Conservation (phyloP, 2,329 filamentous ascomycete genomes). For the Tolypocladium tundrense region DNA sequence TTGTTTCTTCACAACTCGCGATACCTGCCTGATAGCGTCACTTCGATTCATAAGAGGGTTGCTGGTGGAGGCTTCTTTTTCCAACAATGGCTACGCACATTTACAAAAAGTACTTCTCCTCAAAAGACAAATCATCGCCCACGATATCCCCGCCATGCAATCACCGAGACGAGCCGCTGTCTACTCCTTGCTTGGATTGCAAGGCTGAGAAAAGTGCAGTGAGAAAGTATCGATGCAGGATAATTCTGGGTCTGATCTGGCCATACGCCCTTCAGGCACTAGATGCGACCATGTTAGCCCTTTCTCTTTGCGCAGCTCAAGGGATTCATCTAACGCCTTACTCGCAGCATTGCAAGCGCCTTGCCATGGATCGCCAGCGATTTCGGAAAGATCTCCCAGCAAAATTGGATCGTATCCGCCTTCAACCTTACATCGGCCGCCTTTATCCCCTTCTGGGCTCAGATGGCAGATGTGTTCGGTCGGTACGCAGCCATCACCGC, state of each 20-base stretch:
- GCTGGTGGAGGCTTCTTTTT: not conserved
- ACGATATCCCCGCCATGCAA: conserved; percentile 6
- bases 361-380: conserved; percentile 49
- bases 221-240: conserved; percentile 41
- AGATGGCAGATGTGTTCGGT: conserved; percentile 55
- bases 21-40: not conserved
- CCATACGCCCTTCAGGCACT: conserved; percentile 53
- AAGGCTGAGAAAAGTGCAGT: conserved; percentile 21
- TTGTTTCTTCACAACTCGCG: not conserved
- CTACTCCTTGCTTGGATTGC: conserved; percentile 17
- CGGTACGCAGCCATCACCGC: conserved; percentile 48
- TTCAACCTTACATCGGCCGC: conserved; percentile 59
- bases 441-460: conserved; percentile 57
- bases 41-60: not conserved
- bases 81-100: not conserved
- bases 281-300: conserved; percentile 48
- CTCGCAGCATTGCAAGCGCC: conserved; percentile 22
- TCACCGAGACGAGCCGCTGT: conserved; percentile 10
- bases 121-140: not conserved
- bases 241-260: conserved; percentile 47
- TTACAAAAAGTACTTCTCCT: not conserved
- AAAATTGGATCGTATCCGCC: conserved; percentile 61
- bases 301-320: not conserved
- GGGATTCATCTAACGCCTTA: not conserved
- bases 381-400: conserved; percentile 47